Evolutionary conservation across 495 filamentous ascomycete genomes (phyloP).

Genomic region (Aspergillus biplanus): DNA sequence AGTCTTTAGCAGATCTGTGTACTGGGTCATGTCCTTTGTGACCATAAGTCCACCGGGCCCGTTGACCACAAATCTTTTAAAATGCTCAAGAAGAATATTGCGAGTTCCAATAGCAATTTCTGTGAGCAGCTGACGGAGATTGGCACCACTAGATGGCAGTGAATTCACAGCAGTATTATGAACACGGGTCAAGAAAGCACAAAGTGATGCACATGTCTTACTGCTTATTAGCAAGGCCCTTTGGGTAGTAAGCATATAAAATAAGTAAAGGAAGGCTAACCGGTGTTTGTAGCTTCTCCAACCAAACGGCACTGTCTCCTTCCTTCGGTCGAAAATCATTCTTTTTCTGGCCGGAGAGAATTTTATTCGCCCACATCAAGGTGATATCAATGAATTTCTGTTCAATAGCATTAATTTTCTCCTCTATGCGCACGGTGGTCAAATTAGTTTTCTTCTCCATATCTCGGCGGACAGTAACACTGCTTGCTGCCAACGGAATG

Average conservation of each 20-base stretch:
- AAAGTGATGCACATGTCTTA: constrained; percentile 76
- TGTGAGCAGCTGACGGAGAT: constrained; percentile 75
- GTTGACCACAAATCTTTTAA: constrained; percentile 90
- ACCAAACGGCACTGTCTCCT: constrained; percentile 69
- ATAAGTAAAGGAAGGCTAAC: constrained; percentile 35
- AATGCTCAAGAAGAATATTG: constrained; percentile 80
- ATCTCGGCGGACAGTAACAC: constrained; percentile 83
- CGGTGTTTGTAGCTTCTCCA: constrained; percentile 83
- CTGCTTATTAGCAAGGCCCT: constrained; percentile 1
- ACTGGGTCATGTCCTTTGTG: constrained; percentile 92
- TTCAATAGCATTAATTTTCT: constrained; percentile 84
- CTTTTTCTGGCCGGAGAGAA: constrained; percentile 83
- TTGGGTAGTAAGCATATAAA: background rate
- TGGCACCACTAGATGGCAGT: constrained; percentile 71
- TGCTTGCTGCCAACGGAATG: constrained; percentile 84
- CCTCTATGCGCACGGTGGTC: constrained; percentile 77
- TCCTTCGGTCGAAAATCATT: constrained; percentile 92
- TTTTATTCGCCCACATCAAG: constrained; percentile 73
- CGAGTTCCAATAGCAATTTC: constrained; percentile 84
- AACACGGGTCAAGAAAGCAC: constrained; percentile 71
- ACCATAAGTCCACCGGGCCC: constrained; percentile 93
- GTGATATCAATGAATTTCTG: constrained; percentile 84
- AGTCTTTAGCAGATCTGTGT: constrained; percentile 77
- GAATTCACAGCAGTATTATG: constrained; percentile 63
- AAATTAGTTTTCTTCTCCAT: constrained; percentile 84